Evolutionary conservation across 2,329 filamentous ascomycete species (phyloP).

Genomic region (Rutstroemia sp.): DNA sequence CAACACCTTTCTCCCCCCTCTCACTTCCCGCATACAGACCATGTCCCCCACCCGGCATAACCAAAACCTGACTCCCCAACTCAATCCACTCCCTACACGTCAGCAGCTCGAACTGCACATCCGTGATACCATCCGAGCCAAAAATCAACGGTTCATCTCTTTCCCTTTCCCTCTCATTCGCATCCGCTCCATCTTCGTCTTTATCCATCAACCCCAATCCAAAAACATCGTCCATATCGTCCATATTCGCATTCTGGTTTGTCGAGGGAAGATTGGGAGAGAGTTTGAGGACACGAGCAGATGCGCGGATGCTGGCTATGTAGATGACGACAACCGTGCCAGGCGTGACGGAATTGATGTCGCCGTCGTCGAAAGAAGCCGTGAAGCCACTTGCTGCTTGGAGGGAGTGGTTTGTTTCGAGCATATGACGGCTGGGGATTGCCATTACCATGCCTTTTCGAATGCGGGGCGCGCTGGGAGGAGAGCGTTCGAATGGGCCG

Average conservation of each 20-base stretch:
- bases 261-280: conserved; percentile 18
- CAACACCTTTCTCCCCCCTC: conserved; percentile 43
- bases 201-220: conserved; percentile 39
- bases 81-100: conserved; percentile 68
- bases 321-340: conserved; percentile 76
- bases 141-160: conserved; percentile 31
- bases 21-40: conserved; percentile 49
- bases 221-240: conserved; percentile 44
- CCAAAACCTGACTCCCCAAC: conserved; percentile 59
- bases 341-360: conserved; percentile 54
- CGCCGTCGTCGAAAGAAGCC: conserved; percentile 60
- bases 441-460: conserved; percentile 81
- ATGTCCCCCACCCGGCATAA: conserved; percentile 64
- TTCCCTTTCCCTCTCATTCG: conserved; percentile 24
- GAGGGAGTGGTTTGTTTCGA: conserved; percentile 48
- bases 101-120: conserved; percentile 62
- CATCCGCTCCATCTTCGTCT: conserved; percentile 38
- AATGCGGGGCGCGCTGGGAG: conserved; percentile 37
- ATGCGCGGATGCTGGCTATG: conserved; percentile 76
- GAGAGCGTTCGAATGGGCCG: conserved; percentile 25
- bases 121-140: conserved; percentile 30
- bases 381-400: conserved; percentile 62
- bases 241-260: conserved; percentile 20
- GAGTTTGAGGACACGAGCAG: conserved; percentile 62
- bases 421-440: conserved; percentile 51